Conservation (phyloP, 2,329 filamentous ascomycete species). For the Dactylellina drechsleri region DNA sequence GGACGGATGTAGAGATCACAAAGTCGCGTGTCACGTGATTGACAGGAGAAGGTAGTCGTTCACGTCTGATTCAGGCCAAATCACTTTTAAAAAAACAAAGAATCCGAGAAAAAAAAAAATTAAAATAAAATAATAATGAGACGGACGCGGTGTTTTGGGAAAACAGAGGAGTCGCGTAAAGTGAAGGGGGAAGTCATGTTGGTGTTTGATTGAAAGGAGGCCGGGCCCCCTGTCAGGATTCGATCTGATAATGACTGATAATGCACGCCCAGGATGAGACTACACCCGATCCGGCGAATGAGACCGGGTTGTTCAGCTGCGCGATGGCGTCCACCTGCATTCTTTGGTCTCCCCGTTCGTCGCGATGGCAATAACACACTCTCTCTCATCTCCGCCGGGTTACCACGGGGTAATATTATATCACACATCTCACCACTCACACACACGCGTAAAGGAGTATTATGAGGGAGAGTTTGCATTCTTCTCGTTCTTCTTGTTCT, state of each 20-base stretch:
- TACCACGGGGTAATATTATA: too few relatives aligned
- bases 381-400: not conserved
- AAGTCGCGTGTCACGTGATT: constrained; percentile 9
- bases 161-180: not conserved
- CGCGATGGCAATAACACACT: constrained; percentile 25
- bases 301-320: too few relatives aligned
- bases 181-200: not conserved
- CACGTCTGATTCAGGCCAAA: not conserved
- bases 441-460: too few relatives aligned
- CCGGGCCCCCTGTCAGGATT: constrained; percentile 13
- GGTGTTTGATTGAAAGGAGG: constrained; percentile 15
- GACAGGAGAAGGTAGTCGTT: not conserved
- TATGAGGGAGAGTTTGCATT: too few relatives aligned
- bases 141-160: too few relatives aligned
- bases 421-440: too few relatives aligned
- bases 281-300: too few relatives aligned
- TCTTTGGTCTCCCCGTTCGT: not conserved
- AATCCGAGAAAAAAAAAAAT: too few relatives aligned
- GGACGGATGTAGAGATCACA: constrained; percentile 3
- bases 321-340: too few relatives aligned
- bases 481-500: not conserved
- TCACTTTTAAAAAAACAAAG: not conserved
- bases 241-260: constrained; percentile 33
- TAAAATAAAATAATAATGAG: too few relatives aligned
- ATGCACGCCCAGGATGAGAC: too few relatives aligned